Percentiles rank a stretch among this genome's conserved stretches.
phyloP scores from a whole-genome alignment of 2,329 filamentous ascomycete species.

The Penicillium sp. region DNA sequence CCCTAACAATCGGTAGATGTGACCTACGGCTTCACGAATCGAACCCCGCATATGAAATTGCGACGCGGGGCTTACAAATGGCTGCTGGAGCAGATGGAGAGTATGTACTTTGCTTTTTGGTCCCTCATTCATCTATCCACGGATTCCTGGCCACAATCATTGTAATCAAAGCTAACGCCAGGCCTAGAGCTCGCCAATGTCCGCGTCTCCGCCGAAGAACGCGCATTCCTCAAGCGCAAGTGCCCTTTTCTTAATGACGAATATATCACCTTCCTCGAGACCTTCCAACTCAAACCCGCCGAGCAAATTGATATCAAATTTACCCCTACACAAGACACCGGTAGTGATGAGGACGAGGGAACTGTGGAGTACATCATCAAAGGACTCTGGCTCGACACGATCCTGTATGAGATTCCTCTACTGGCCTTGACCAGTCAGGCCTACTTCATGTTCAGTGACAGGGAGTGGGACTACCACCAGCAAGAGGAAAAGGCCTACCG shows the following conservation, averaged over 20 bases:
- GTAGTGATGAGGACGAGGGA: conserved; percentile 69
- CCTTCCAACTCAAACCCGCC: conserved; percentile 78
- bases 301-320: conserved; percentile 80
- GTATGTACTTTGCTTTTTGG: conserved; percentile 50
- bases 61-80: conserved; percentile 81
- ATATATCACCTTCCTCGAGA: conserved; percentile 80
- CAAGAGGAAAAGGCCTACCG: conserved; percentile 83
- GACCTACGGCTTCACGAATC: conserved; percentile 92
- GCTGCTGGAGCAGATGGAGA: conserved; percentile 81
- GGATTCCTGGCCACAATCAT: neutral
- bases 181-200: conserved; percentile 77
- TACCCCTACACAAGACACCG: conserved; percentile 57
- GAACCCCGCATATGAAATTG: conserved; percentile 90
- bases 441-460: conserved; percentile 96
- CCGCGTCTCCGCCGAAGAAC: conserved; percentile 76
- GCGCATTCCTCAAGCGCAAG: conserved; percentile 73
- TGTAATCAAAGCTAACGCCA: neutral
- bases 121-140: neutral
- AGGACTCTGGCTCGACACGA: conserved; percentile 91
- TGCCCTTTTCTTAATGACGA: conserved; percentile 78
- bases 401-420: conserved; percentile 95
- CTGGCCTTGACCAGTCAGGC: conserved; percentile 91
- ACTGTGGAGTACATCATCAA: conserved; percentile 76
- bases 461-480: conserved; percentile 84
- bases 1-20: conserved; percentile 57